A percentile compares a stretch with the other conserved stretches of the same genome.
phyloP scores from a whole-genome alignment of 2,329 filamentous ascomycete genomes.

The Dactylellina cionopaga region DNA sequence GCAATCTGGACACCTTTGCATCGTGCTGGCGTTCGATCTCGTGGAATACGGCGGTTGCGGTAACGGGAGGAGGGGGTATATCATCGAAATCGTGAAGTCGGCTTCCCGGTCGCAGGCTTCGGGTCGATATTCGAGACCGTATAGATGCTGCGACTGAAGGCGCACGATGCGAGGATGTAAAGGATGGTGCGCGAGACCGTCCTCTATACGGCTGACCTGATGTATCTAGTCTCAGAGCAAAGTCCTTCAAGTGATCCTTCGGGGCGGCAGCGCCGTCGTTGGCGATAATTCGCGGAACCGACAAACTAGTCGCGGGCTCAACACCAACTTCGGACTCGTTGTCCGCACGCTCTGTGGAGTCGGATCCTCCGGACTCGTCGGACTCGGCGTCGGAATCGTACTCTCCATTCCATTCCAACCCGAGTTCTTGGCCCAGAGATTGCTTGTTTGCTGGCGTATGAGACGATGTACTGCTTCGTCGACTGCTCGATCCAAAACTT shows the following conservation, averaged over 20 bases:
- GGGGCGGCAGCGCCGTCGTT: conserved; percentile 32
- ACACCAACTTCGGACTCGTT: conserved; percentile 44
- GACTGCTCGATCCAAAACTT: conserved; percentile 40
- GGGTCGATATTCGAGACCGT: conserved; percentile 43
- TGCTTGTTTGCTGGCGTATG: conserved; percentile 33
- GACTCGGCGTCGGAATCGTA: conserved; percentile 46
- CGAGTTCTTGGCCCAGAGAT: conserved; percentile 44
- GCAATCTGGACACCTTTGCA: conserved; percentile 38
- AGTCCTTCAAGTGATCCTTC: conserved; percentile 31
- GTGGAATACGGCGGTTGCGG: conserved; percentile 45
- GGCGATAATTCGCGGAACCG: conserved; percentile 31
- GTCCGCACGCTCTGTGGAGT: conserved; percentile 43
- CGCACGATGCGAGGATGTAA: conserved; percentile 35
- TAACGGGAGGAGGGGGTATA: conserved; percentile 38
- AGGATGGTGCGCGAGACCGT: conserved; percentile 31
- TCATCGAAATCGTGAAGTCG: conserved; percentile 34
- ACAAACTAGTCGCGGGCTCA: background rate
- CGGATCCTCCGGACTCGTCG: conserved; percentile 39
- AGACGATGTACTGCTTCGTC: conserved; percentile 47
- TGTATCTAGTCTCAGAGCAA: conserved; percentile 45
- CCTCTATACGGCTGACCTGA: conserved; percentile 33
- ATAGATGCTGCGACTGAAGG: conserved; percentile 47
- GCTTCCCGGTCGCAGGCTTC: conserved; percentile 35
- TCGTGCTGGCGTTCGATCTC: conserved; percentile 51
- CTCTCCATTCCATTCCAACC: conserved; percentile 47